Evolutionary conservation across 176 grass and related monocot genomes (phyloP), one percentile per base, ranked within the genome.

Genomic region (Triticum monococcum): DNA sequence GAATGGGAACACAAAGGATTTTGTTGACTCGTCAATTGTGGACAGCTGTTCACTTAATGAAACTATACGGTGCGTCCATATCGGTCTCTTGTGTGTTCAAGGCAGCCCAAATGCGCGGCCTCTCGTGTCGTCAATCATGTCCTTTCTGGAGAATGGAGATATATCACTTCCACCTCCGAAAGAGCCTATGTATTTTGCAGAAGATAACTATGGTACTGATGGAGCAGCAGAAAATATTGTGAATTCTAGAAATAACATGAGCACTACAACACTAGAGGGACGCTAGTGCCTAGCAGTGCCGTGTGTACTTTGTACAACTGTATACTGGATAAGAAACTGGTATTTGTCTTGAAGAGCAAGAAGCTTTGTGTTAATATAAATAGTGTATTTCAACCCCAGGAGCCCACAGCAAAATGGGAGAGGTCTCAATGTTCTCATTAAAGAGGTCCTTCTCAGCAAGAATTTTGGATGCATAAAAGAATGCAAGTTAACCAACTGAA

Each of bases 71-170:
- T 92, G 87, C 31, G 30, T 86, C 65, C 72, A 89, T 23, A 11
- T 89, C 2, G 87, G 87, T 18, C 64, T 92, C 43, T 40, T 92
- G 20, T 89, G 90, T 67, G 87, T 92, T n/a, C 83, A 92, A 54
- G 74, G 86, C 30, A 45, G 56, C 32, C 78, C 87, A 16, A 61
- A 45, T 31, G 87, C 71, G 0, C 79, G 90, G 45, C 87, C 87
- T 45, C 81, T 35, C 6, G 86, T 89, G 61, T 84, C 87, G 48
- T 85, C 50, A 25, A 54, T 76, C 5, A 13, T 86, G 20, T 78
- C 40, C 75, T 83, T 89, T 64, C 41, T 92, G 72, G 77, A 72
- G 35, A 92, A 41, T 66, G 71, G 67, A 60, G 72, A 56, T 23
- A 79, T 46, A 17, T 25, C 81, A 9, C 73, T 92, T 32, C 83